Base-by-base conservation (phyloP, 2,329 filamentous ascomycete genomes). In the Pestalotiopsis sp. region DNA sequence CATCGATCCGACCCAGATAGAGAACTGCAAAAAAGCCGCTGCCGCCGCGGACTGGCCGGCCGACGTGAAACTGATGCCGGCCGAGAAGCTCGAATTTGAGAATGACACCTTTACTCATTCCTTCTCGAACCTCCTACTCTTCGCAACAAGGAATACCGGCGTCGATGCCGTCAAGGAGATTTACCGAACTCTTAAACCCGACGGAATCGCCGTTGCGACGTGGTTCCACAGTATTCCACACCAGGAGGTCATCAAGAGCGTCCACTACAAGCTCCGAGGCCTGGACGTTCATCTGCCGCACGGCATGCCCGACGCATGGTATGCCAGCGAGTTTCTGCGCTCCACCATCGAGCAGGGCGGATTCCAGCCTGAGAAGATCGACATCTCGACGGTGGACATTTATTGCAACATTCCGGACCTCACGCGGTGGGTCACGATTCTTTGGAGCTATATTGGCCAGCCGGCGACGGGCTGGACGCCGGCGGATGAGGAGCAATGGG, bases 401-500 rank as follows among this genome's bases (percentile, higher is more conserved):
- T 17, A 45, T 17, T 17, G 12, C 13, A 13, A 45, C 13, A 14
- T 14, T 6, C 13, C 12, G 13, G 17, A 17, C 41, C 13, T 17
- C 41, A 17, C 12, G 13, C 41, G 41, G 13, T 17, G 12, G 13
- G 41, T 17, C 4, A 13, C 13, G 2, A 13, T 45, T 17, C 12
- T 45, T 17, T 45, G 41, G 41, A 45, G 41, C 41, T 45, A 17
- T 4, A 13, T 45, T 13, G 41, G 41, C 13, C 41, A 4, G 1
- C 41, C 41, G 41, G 13, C 17, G 1, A 14, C 41, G 41, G 41
- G 41, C 11, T 45, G 41, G 41, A 13, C 17, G 71, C 20, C 52
- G 27, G 23, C 65, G 25, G 38, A 66, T 38, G 23, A 67, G 20
- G 25, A 68, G 20, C 11, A 59, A 67, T 27, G 69, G 41, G 41